Base-by-base conservation (phyloP, 345 rosid genomes). In the Gossypium bickii region DNA sequence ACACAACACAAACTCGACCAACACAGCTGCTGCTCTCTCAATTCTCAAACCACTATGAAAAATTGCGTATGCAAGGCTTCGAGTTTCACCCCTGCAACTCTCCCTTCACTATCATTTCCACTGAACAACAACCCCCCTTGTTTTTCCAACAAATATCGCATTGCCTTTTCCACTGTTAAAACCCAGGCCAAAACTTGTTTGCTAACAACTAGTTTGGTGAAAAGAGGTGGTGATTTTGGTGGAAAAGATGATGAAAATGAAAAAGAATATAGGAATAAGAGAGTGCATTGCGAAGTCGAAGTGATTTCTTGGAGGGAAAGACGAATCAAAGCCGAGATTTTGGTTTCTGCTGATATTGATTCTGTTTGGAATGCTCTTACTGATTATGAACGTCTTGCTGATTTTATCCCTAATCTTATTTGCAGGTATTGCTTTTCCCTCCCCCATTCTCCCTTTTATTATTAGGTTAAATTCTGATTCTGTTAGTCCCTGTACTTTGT, bases 281-380 rank as follows among this genome's bases (percentile, higher is more conserved):
- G 81, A 74, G 98, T 94, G 71, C 70, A 80, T 4, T 92, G 95
- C 44, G 88, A 89, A 76, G 94, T 92, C 44, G 90, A 92, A 75
- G 98, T 94, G 77, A 73, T 94, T 29, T 92, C 98, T 7, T 94
- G 98, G 98, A 84, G 98, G 70, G 98, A 92, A 73, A 80, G 98
- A 64, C 86, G 92, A 78, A 85, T 94, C 67, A 89, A 82, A 63
- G 96, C 88, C 4, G 87, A 88, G 13, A 87, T 91, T 9, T 77
- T 71, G 52, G 97, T 94, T 17, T 76, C 80, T 67, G 88, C 97
- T 0, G 93, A 89, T 67, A 73, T 87, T 49, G 83, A 86, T 67
- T 89, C 94, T 1, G 92, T 94, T 1, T 94, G 98, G 98, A 83
- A 82, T 74, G 89, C 88, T 74, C 93, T 94, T 58, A 94, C 98